phyloP scores from a whole-genome alignment of 305 asterid species.

The Euphrasia arctica region DNA sequence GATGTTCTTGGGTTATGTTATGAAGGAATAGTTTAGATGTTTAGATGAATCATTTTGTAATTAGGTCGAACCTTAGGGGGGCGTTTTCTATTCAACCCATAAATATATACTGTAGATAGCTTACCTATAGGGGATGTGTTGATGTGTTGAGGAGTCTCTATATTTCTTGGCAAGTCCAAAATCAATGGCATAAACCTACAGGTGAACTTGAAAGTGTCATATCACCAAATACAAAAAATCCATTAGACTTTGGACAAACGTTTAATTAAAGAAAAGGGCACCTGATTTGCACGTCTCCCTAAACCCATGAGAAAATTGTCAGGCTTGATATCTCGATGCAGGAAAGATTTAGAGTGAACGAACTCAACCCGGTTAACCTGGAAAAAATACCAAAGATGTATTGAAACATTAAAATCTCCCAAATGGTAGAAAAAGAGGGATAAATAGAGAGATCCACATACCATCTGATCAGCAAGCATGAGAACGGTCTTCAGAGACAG shows the following conservation, averaged over 20 bases:
- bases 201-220: slow-evolving; percentile 26
- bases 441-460: slow-evolving; percentile 23
- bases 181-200: slow-evolving; percentile 80
- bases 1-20: no score
- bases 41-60: not conserved
- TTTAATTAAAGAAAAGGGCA: slow-evolving; percentile 23
- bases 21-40: no score
- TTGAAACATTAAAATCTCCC: slow-evolving; percentile 11
- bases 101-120: slow-evolving; percentile 22
- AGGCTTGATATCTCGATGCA: slow-evolving; percentile 94
- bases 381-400: slow-evolving; percentile 24
- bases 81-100: not conserved
- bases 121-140: slow-evolving; percentile 90
- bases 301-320: slow-evolving; percentile 94
- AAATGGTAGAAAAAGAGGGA: slow-evolving; percentile 13
- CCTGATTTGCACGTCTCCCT: slow-evolving; percentile 97
- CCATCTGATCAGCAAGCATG: slow-evolving; percentile 99
- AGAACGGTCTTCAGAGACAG: slow-evolving; percentile 89
- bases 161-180: slow-evolving; percentile 97
- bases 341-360: slow-evolving; percentile 80
- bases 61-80: not conserved
- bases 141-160: slow-evolving; percentile 74
- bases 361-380: slow-evolving; percentile 86
- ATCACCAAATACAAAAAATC: slow-evolving; percentile 11
- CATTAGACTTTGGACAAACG: not conserved